Conservation (phyloP, 2,329 filamentous ascomycete species). For the Amauroascus niger region DNA sequence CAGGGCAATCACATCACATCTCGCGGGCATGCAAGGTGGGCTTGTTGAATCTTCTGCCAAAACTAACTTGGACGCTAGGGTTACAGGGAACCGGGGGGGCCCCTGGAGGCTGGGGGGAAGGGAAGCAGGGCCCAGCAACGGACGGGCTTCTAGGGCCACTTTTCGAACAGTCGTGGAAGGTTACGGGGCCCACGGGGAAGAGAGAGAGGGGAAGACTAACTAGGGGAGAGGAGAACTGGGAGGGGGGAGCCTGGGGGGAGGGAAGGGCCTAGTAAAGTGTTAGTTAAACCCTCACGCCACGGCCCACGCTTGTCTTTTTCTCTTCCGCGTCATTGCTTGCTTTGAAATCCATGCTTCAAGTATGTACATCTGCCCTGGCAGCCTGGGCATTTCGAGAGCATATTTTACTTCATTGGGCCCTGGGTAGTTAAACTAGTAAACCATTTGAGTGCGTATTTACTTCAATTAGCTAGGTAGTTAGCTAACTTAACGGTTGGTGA, state of each 20-base stretch:
- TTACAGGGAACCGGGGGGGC: constrained; percentile 1
- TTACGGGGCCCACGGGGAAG: background rate
- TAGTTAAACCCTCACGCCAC: background rate
- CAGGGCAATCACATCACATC: constrained; percentile 4
- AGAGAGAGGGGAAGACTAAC: too few species aligned
- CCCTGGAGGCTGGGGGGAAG: background rate
- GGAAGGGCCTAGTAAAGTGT: too few species aligned
- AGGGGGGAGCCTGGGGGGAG: too few species aligned
- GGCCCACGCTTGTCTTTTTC: background rate
- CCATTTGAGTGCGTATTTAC: background rate
- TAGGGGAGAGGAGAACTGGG: too few species aligned
- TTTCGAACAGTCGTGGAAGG: constrained; percentile 9
- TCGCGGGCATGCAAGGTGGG: too few species aligned
- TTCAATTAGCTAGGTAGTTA: too few species aligned
- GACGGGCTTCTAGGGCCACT: constrained; percentile 4
- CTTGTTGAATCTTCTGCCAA: too few species aligned
- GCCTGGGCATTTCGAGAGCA: background rate
- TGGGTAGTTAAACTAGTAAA: too few species aligned
- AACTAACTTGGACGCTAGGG: background rate
- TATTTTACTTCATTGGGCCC: too few species aligned
- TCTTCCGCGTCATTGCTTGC: background rate
- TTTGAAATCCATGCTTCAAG: too few species aligned
- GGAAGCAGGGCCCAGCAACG: background rate
- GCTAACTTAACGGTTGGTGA: too few species aligned
- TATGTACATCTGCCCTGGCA: too few species aligned